Percentiles rank a stretch among this genome's conserved stretches.
phyloP scores from a whole-genome alignment of 2,329 filamentous ascomycete species.

The Diplodia corticola region DNA sequence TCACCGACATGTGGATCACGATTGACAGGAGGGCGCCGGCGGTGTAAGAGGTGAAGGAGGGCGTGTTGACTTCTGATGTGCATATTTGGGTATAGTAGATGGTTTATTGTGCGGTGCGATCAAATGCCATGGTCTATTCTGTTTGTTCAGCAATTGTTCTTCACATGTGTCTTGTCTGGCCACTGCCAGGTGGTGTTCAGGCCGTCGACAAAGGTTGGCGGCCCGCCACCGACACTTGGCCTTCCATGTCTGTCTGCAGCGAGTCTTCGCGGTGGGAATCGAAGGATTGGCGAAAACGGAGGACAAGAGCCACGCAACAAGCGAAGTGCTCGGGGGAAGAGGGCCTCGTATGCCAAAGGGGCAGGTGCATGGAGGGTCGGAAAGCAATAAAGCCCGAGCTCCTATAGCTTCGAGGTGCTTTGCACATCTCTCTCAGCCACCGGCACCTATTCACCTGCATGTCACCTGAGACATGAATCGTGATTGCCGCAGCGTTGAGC shows the following conservation, averaged over 20 bases:
- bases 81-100: neutral
- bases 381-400: slow-evolving; percentile 13
- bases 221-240: neutral
- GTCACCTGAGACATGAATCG: slow-evolving; percentile 1
- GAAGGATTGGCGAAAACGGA: neutral
- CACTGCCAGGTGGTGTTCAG: neutral
- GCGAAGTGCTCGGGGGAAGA: neutral
- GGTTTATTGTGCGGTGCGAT: slow-evolving; percentile 3
- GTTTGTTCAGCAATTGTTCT: neutral
- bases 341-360: neutral
- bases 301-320: neutral
- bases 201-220: neutral
- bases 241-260: slow-evolving; percentile 1
- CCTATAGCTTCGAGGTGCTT: neutral
- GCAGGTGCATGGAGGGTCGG: slow-evolving; percentile 1
- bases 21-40: slow-evolving; percentile 30
- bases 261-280: neutral
- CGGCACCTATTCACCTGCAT: neutral
- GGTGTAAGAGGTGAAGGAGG: neutral
- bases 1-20: slow-evolving; percentile 44
- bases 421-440: neutral
- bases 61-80: neutral
- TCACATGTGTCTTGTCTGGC: neutral
- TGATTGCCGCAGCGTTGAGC: neutral
- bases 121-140: slow-evolving; percentile 10